Base-by-base conservation (phyloP, 805 yeast genomes). In the Candida nanaspora region DNA sequence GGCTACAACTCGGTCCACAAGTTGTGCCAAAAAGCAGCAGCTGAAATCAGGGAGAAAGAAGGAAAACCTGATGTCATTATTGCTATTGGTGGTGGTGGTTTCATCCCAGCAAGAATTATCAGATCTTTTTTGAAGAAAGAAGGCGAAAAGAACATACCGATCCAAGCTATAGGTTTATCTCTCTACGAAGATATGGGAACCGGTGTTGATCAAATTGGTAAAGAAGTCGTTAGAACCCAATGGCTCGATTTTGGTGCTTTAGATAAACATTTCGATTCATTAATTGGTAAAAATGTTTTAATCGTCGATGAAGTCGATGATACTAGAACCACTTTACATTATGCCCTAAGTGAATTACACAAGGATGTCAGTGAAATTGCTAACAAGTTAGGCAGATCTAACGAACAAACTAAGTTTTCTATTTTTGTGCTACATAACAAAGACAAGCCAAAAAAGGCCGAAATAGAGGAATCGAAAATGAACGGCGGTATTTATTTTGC, bases 271-370 rank as follows among this genome's bases (percentile, higher is more conserved):
- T 78, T 81, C 49, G 84, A 81, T 49, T 80, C 86, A 36, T 69
- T 86, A 46, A 80, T 86, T 43, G 95, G 94, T 51, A 86, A 86
- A 63, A 80, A 79, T 57, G 71, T 86, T 30, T 65, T 86, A 49
- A 84, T 86, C 52, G 93, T 86, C 28, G 95, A 86, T 61, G 95
- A 86, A 66, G 95, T 86, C 36, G 95, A 86, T 61, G 95, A 86
- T 59, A 85, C 95, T 20, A 82, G 95, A 70, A 86, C 95, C 40
- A 86, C 95, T 2, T 67, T 86, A 42, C 91, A 84, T 58, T 86
- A 86, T 55, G 95, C 95, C 2, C 74, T 86, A 31, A 68, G 78
- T 10, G 95, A 86, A 62, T 68, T 86, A 47, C 73, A 79, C 57
- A 78, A 80, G 57, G 83, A 77, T 48, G 80, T 85, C 35, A 63